These are phyloP conservation scores for Thinopyrum elongatum DNA, from an alignment of 176 grass and related monocot genomes.

Conservation along the genomic window DNA sequence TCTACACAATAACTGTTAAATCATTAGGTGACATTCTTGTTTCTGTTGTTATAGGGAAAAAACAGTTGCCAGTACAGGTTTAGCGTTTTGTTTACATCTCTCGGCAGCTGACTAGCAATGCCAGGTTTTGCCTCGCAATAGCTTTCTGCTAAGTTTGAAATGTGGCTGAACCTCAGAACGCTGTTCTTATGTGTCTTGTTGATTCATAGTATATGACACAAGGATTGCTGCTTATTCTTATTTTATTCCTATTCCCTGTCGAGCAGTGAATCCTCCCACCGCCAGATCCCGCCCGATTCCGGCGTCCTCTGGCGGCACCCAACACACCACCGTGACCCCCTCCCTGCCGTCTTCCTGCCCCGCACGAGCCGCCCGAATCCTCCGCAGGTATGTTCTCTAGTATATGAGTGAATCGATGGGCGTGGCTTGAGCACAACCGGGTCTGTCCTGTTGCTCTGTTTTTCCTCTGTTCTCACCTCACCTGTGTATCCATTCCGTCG, in stretches of 20 bases:
- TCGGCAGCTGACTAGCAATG: not conserved
- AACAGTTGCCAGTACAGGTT: not conserved
- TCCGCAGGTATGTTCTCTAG: too few relatives aligned
- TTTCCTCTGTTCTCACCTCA: too few relatives aligned
- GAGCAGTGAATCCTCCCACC: too few relatives aligned
- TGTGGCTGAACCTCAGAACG: conserved; percentile 3
- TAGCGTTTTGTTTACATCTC: not conserved
- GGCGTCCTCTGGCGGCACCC: too few relatives aligned
- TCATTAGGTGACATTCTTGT: not conserved
- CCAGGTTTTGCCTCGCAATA: not conserved
- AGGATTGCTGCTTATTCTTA: not conserved
- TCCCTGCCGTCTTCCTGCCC: too few relatives aligned
- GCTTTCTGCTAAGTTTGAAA: not conserved
- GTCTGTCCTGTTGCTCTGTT: too few relatives aligned
- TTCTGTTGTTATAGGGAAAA: not conserved
- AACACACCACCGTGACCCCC: too few relatives aligned
- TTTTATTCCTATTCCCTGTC: not conserved
- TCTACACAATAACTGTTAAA: not conserved
- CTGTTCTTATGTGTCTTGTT: not conserved
- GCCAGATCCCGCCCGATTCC: too few relatives aligned
- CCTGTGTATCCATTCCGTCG: too few relatives aligned
- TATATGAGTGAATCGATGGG: too few relatives aligned
- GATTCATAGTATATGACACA: conserved; percentile 4
- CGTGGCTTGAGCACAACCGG: too few relatives aligned
- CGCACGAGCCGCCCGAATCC: too few relatives aligned